Evolutionary conservation across 225 moss, liverwort and hornwort species (phyloP), one percentile per base, ranked within the genome.

Genomic region (Lunularia cruciata): DNA sequence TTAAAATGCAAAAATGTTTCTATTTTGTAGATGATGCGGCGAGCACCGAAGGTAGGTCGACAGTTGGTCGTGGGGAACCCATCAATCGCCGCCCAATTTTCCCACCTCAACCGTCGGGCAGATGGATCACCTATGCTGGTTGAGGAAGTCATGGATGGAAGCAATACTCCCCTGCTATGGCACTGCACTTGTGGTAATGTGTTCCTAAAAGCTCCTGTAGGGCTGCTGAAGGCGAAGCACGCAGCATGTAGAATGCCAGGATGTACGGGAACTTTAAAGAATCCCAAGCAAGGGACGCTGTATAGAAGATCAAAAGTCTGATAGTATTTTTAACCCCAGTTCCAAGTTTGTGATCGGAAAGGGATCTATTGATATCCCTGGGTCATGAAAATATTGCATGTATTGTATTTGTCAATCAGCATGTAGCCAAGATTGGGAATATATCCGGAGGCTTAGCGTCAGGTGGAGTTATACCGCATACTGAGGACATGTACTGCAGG

Each of bases 91-190:
- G 71, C 73, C 23, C 84, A 80, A 34, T 87, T 84, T 36, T 84
- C 82, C 12, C 67, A 71, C 15, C 67, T 84, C 46, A 87, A 87
- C 57, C 72, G 87, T 34, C 75, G 82, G 34, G 77, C 82, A 40
- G 87, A 87, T 60, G 87, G 79, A 65, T 87, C 84, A 15, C 77
- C 82, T 9, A 73, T 87, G 79, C 63, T 77, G 25, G 77, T 87
- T 1, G 84, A 84, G 62, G 87, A 87, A 73, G 84, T 87, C 23
- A 84, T 87, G 87, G 87, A 87, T 63, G 79, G 87, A 73, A 76
- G 79, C 43, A 77, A 82, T 42, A 73, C 77, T 22, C 82, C 75
- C 25, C 62, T 87, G 11, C 64, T 87, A 11, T 87, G 84, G 87
- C 40, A 54, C 23, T 87, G 84, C 59, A 8, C 58, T 12, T 87